Evolutionary conservation across 169 alveolate species (phyloP).

Genomic region (Plasmodium gonderi): DNA sequence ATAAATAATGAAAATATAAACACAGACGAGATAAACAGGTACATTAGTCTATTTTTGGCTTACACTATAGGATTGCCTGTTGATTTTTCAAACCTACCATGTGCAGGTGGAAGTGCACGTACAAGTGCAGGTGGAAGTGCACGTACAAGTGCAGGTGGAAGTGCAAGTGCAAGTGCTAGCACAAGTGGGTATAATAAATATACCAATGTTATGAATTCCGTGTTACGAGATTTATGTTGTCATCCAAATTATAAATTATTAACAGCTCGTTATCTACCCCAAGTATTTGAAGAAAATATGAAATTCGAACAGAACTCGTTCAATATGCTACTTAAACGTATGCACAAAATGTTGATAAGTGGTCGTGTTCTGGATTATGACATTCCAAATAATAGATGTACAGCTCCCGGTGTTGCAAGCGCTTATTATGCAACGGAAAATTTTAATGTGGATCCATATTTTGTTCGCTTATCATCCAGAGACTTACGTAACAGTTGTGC

Average conservation of each 20-base stretch:
- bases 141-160: too few relatives aligned
- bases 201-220: slow-evolving; percentile 46
- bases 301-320: slow-evolving; percentile 62
- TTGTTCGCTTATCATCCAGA: slow-evolving; percentile 18
- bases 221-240: slow-evolving; percentile 38
- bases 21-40: slow-evolving; percentile 39
- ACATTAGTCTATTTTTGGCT: slow-evolving; percentile 23
- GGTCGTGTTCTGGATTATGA: slow-evolving; percentile 40
- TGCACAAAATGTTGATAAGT: slow-evolving; percentile 66
- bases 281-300: slow-evolving; percentile 53
- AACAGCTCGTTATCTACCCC: slow-evolving; percentile 47
- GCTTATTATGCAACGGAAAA: background rate
- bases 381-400: background rate
- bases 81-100: background rate
- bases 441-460: background rate
- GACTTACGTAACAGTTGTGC: background rate
- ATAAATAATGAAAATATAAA: slow-evolving; percentile 69
- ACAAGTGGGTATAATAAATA: too few relatives aligned
- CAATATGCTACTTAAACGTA: slow-evolving; percentile 62
- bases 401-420: background rate
- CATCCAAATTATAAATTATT: slow-evolving; percentile 67
- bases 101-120: background rate
- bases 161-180: too few relatives aligned
- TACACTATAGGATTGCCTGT: slow-evolving; percentile 47
- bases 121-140: too few relatives aligned